Conservation (phyloP, 306 rosid genomes). For the Quercus agrifolia region DNA sequence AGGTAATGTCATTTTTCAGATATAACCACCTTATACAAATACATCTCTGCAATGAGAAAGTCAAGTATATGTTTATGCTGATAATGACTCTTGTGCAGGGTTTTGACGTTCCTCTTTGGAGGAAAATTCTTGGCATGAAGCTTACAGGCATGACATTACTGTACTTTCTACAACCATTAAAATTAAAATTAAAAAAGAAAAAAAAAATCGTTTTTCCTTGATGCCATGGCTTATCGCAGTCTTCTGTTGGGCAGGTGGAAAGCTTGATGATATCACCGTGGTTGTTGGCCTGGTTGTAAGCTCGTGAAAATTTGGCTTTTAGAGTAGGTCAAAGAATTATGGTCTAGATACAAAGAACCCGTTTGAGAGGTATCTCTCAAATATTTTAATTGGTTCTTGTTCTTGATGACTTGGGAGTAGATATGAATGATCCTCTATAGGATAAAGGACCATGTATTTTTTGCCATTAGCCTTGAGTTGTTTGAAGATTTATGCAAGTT, state of each 20-base stretch:
- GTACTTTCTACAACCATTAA: neutral
- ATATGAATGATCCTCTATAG: neutral
- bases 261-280: conserved; percentile 81
- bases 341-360: neutral
- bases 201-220: neutral
- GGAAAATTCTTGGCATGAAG: conserved; percentile 84
- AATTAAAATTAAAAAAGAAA: too few species aligned
- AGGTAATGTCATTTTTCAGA: conserved; percentile 33
- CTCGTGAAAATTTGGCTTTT: conserved; percentile 33
- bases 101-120: conserved; percentile 78
- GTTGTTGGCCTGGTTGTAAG: conserved; percentile 73
- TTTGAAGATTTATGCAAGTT: neutral
- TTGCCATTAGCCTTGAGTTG: neutral
- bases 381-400: neutral
- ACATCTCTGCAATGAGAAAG: neutral
- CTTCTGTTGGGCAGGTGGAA: conserved; percentile 63
- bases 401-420: neutral
- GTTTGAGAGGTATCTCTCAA: neutral
- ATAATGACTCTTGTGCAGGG: conserved; percentile 50
- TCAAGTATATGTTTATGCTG: neutral
- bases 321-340: neutral
- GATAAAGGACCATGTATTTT: neutral
- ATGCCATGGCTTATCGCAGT: conserved; percentile 5
- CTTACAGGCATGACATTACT: conserved; percentile 56
- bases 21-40: neutral